Conservation (phyloP, 257 asterid species). For the Solanum paucissectum region DNA sequence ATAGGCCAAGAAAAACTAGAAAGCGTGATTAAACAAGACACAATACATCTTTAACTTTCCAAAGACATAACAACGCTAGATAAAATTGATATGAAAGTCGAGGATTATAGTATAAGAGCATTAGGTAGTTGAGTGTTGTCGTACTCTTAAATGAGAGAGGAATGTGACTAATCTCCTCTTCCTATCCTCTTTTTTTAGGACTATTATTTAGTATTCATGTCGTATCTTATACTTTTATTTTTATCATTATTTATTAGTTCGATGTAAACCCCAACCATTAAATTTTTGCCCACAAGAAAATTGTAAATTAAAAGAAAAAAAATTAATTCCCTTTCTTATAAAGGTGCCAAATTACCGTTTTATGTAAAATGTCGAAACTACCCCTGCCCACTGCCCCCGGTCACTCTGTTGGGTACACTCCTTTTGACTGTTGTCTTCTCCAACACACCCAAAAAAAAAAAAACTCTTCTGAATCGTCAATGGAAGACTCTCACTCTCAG, state of each 20-base stretch:
- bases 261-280: neutral
- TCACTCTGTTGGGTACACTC: neutral
- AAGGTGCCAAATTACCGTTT: neutral
- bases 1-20: neutral
- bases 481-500: constrained; percentile 6
- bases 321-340: neutral
- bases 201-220: too few species aligned
- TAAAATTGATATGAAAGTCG: neutral
- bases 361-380: neutral
- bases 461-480: constrained; percentile 2
- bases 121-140: neutral
- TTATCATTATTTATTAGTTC: too few species aligned
- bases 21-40: neutral
- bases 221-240: too few species aligned
- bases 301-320: neutral
- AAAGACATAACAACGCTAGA: neutral
- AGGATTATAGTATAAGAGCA: neutral
- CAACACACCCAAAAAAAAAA: neutral
- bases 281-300: neutral
- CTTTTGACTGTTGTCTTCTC: constrained; percentile 9
- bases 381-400: neutral
- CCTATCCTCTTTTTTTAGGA: neutral
- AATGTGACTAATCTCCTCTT: neutral
- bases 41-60: neutral
- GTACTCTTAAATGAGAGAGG: neutral